These are phyloP conservation scores for Dactylellina parvicollis DNA, from an alignment of 2,329 filamentous ascomycete genomes.

Conservation along the genomic window DNA sequence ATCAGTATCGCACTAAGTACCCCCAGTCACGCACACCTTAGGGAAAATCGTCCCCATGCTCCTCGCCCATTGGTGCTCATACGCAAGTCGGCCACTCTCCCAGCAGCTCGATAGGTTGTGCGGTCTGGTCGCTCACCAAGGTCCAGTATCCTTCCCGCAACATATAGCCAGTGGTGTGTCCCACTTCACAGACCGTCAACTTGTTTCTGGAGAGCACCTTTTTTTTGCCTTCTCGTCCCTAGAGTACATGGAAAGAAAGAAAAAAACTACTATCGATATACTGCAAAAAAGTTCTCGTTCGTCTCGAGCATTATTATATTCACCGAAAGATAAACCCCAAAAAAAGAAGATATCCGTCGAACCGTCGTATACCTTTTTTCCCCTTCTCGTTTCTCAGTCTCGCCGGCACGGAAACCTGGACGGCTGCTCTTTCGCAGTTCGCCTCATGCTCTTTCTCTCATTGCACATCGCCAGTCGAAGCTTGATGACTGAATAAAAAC, in stretches of 20 bases:
- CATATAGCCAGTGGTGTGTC: constrained; percentile 52
- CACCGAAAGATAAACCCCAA: constrained; percentile 35
- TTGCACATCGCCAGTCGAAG: constrained; percentile 19
- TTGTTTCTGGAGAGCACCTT: constrained; percentile 38
- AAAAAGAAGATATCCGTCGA: constrained; percentile 8
- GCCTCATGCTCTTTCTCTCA: too few species aligned
- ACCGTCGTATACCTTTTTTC: constrained; percentile 1
- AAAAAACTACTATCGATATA: constrained; percentile 1
- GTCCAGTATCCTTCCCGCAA: constrained; percentile 41
- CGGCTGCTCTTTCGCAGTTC: constrained; percentile 25
- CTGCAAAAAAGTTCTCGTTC: constrained; percentile 23
- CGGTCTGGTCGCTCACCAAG: constrained; percentile 39
- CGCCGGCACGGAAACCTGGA: constrained; percentile 3
- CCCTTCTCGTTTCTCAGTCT: constrained; percentile 6
- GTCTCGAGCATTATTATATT: constrained; percentile 42
- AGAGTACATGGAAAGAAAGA: constrained; percentile 29
- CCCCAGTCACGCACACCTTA: constrained; percentile 51
- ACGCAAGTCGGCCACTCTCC: constrained; percentile 40
- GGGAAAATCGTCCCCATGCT: constrained; percentile 47
- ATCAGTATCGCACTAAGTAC: constrained; percentile 43
- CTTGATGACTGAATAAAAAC: constrained; percentile 7
- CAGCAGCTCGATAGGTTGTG: constrained; percentile 40
- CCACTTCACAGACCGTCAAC: constrained; percentile 41
- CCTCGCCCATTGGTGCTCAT: constrained; percentile 40
- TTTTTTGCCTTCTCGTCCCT: constrained; percentile 41